Base-by-base conservation (phyloP, 768 basidiomycete species). In the Podaxis sp. region DNA sequence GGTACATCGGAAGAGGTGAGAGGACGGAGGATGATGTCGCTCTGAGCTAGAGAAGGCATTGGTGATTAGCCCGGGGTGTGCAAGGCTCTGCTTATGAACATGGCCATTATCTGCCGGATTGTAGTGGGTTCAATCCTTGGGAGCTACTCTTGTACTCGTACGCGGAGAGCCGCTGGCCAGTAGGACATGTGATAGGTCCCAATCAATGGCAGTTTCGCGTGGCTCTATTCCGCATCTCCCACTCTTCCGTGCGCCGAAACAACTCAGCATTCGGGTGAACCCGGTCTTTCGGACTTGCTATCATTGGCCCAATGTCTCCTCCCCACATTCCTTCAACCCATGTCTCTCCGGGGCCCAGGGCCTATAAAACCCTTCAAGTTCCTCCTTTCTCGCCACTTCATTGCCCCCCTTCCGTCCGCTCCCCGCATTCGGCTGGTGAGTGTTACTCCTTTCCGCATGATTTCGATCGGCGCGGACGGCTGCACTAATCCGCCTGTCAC, bases 1-100 rank as follows among this genome's bases (percentile, higher is more conserved):
- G 70, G 65, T 23, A 80, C 65, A 59, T 78, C 76, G 48, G 68
- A 51, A 11, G 74, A 72, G 14, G 72, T 71, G 60, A 79, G 65
- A 3, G 74, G 71, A 38, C 70, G 70, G 46, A 78, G 63, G 50
- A 69, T 46, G 55, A 77, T 57, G 55, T 73, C 68, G 61, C 65
- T 56, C 16, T 57, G 61, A 53, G 53, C 25, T 16, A 38, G 50
- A 56, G 60, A 16, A 27, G 63, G 52, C 64, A 66, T 67, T 58
- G 53, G 27, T 11, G 32, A 42, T 11, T 48, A 48, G 25, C 47
- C 47, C 47, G 25, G 47, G 47, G n/a, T 42, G 14, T 27, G 25
- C 47, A 48, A 25, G 21, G 47, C 21, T 23, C 47, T 23, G 21
- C 18, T 48, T 48, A 48, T 48, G 47, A 48, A 48, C 21, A 48